A percentile compares a stretch with the other conserved stretches of the same genome.
phyloP scores from a whole-genome alignment of 2,329 filamentous ascomycete genomes.

The Intubia oerlemansii region DNA sequence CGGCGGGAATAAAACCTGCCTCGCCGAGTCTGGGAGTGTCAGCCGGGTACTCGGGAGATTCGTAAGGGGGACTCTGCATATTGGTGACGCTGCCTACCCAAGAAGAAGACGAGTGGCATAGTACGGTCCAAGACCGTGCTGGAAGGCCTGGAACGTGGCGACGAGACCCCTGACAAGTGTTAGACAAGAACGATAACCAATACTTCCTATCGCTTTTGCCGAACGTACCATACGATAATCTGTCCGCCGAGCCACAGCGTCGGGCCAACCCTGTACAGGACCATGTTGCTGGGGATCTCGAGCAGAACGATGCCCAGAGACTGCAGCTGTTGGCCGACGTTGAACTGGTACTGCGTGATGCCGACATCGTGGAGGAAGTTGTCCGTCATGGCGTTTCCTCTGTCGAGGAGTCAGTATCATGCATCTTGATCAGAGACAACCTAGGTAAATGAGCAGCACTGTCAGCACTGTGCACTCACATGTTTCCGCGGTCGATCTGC shows the following conservation, averaged over 20 bases:
- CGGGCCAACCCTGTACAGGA: conserved; percentile 24
- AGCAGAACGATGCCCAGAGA: conserved; percentile 14
- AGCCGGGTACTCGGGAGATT: too few relatives aligned
- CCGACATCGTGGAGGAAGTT: conserved; percentile 24
- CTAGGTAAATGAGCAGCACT: too few relatives aligned
- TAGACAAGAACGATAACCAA: too few relatives aligned
- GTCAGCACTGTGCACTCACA: too few relatives aligned
- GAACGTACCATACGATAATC: too few relatives aligned
- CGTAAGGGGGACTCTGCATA: too few relatives aligned
- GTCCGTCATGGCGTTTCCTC: conserved; percentile 30
- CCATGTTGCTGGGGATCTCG: conserved; percentile 22
- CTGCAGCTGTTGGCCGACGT: conserved; percentile 26
- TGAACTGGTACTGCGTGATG: conserved; percentile 27
- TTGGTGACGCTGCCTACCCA: too few relatives aligned
- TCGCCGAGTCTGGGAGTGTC: too few relatives aligned
- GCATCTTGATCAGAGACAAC: too few relatives aligned
- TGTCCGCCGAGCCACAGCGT: conserved; percentile 31
- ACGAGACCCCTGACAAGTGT: conserved; percentile 30
- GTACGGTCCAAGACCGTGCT: conserved; percentile 19
- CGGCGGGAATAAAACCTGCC: conserved; percentile 23
- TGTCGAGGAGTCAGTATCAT: too few relatives aligned
- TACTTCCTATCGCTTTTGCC: too few relatives aligned
- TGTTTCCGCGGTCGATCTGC: conserved; percentile 19
- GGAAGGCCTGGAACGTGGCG: conserved; percentile 31
- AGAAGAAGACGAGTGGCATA: conserved; percentile 15